phyloP scores from a whole-genome alignment of 2,329 filamentous ascomycete species.

The Fusarium sp. region DNA sequence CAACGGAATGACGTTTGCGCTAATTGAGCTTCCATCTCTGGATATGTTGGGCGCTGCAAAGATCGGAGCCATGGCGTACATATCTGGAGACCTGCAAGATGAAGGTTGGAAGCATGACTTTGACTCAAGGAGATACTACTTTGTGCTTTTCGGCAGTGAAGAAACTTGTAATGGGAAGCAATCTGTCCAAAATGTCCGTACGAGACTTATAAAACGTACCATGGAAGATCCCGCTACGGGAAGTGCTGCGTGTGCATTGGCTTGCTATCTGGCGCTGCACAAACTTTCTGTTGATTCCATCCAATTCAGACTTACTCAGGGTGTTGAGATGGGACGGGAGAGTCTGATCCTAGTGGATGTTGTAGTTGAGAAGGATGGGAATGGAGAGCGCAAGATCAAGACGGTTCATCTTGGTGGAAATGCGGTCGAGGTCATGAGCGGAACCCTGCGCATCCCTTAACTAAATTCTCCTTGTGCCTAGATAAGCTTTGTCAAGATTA shows the following conservation, averaged over 20 bases:
- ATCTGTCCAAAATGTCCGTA: constrained; percentile 57
- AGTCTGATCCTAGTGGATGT: constrained; percentile 63
- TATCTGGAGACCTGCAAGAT: constrained; percentile 55
- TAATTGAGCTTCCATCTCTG: constrained; percentile 69
- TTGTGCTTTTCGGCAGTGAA: constrained; percentile 55
- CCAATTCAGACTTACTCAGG: constrained; percentile 68
- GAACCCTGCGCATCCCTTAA: not conserved
- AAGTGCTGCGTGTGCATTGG: constrained; percentile 68
- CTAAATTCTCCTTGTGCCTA: too few relatives aligned
- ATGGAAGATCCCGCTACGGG: constrained; percentile 72
- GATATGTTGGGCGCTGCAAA: constrained; percentile 64
- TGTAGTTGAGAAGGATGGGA: constrained; percentile 21
- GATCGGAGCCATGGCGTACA: constrained; percentile 51
- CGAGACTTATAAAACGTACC: constrained; percentile 66
- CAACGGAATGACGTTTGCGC: constrained; percentile 77
- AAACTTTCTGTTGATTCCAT: constrained; percentile 42
- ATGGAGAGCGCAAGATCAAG: not conserved
- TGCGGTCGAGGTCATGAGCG: constrained; percentile 21
- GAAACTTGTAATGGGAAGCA: constrained; percentile 30
- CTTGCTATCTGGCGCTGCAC: constrained; percentile 63
- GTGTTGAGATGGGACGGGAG: constrained; percentile 72
- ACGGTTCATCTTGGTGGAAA: constrained; percentile 26
- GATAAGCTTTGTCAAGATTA: too few relatives aligned
- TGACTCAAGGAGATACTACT: constrained; percentile 68
- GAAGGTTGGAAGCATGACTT: constrained; percentile 64